Evolutionary conservation across 1,284 basidiomycete genomes (phyloP), one percentile per base, ranked within the genome.

Genomic region (Cryptococcus jaspeensis): DNA sequence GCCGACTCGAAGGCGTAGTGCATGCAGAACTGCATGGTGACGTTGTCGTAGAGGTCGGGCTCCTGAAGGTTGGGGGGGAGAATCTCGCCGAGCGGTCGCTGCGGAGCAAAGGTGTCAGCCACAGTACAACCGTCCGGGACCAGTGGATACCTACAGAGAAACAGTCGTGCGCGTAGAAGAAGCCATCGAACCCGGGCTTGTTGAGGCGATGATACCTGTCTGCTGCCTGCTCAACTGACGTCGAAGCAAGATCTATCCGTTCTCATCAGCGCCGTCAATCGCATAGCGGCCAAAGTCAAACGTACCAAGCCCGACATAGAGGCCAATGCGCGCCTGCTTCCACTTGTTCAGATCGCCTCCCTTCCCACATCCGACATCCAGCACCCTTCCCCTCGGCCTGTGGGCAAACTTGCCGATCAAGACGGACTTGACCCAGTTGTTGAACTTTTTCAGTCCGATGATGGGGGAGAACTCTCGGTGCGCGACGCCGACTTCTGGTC

Each of bases 11-110:
- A 99, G 8, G 95, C 96, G 72, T 99, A 99, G 76, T 99, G 96
- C 91, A 99, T 96, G 78, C 95, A 99, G 76, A 99, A 99, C 74
- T 99, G 96, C 88, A 98, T 89, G 2, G 91, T 90, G 20, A 99
- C 92, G 50, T 91, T 91, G 74, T 98, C 94, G 72, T 97, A 97
- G 63, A 73, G 58, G 16, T 77, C 63, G 15, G 81, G 77, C 23
- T 66, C 5, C 72, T 83, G 59, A 82, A 83, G 79, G 15, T 83
- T 79, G 0, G 82, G 81, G 0, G 88, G 81, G n/a, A 97, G 83
- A 16, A 83, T 85, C 46, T 84, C 83, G 9, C 83, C 81, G 42
- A 99, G 81, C 1, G 87, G 80, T 61, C 87, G 82, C 77, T 82
- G 62, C 23, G 5, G 22, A 15, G 54, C 55, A 43, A 60, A 25